phyloP scores from a whole-genome alignment of 1,284 basidiomycete genomes.

The Sporisorium scitamineum region DNA sequence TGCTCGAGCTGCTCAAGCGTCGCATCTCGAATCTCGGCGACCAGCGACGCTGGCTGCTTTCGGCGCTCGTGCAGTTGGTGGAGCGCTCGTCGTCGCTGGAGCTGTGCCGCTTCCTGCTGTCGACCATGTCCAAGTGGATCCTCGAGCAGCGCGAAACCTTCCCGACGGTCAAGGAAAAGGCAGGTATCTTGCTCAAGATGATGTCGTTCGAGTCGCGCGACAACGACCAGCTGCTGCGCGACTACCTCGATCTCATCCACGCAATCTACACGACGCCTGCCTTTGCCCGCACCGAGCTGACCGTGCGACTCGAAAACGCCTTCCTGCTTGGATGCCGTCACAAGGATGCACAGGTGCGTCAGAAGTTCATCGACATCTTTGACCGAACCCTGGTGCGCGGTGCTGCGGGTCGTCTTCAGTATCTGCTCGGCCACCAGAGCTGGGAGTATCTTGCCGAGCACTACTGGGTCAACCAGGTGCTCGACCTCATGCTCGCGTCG shows the following conservation, averaged over 20 bases:
- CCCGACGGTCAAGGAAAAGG: slow-evolving; percentile 96
- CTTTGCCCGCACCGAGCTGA: slow-evolving; percentile 90
- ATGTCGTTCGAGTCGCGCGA: slow-evolving; percentile 81
- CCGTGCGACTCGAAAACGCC: slow-evolving; percentile 89
- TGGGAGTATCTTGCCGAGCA: slow-evolving; percentile 95
- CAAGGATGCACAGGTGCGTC: slow-evolving; percentile 82
- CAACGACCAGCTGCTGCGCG: slow-evolving; percentile 80
- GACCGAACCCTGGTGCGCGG: slow-evolving; percentile 88
- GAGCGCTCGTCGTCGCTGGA: slow-evolving; percentile 89
- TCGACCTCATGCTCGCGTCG: slow-evolving; percentile 85
- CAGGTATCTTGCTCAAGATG: slow-evolving; percentile 90
- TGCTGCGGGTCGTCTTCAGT: slow-evolving; percentile 84
- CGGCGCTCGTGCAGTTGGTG: slow-evolving; percentile 80
- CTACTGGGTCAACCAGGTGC: slow-evolving; percentile 93
- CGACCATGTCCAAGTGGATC: slow-evolving; percentile 89
- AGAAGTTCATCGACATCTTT: slow-evolving; percentile 89
- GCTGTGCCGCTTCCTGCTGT: slow-evolving; percentile 87
- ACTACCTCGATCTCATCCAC: slow-evolving; percentile 90
- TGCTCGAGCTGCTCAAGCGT: slow-evolving; percentile 73
- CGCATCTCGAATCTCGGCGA: slow-evolving; percentile 73
- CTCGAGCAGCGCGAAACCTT: slow-evolving; percentile 73
- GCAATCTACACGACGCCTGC: slow-evolving; percentile 91
- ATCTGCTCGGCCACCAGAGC: slow-evolving; percentile 91
- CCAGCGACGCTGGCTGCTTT: slow-evolving; percentile 78
- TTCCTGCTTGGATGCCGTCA: slow-evolving; percentile 93